phyloP scores from a whole-genome alignment of 306 rosid species.

The Alnus rubra region DNA sequence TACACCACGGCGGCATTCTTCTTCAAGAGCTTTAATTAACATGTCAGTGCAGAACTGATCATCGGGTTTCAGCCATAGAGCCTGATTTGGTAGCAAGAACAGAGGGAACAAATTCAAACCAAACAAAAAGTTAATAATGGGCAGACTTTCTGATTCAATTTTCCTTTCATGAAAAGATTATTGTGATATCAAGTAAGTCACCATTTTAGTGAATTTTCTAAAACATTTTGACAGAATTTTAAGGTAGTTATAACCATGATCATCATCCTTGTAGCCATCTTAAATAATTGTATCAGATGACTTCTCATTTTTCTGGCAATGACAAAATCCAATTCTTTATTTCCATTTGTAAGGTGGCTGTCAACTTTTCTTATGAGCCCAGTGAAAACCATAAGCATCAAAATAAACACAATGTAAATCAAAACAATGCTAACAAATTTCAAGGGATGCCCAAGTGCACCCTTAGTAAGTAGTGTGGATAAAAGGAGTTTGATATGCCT shows the following conservation, averaged over 20 bases:
- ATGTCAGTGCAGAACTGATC: slow-evolving; percentile 95
- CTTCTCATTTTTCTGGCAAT: neutral
- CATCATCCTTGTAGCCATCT: neutral
- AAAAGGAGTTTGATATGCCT: neutral
- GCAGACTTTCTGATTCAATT: neutral
- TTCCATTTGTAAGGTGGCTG: neutral
- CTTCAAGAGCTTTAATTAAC: slow-evolving; percentile 73
- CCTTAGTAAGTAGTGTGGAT: neutral
- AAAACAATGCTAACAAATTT: neutral
- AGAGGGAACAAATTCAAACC: slow-evolving; percentile 25
- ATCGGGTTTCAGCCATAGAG: slow-evolving; percentile 81
- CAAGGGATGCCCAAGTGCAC: neutral
- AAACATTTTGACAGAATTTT: neutral
- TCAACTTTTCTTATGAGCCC: neutral
- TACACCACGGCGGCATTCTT: slow-evolving; percentile 57
- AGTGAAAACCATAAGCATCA: neutral
- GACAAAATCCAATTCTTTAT: neutral
- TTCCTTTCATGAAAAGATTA: neutral
- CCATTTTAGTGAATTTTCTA: neutral
- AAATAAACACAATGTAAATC: neutral
- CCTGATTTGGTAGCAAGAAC: slow-evolving; percentile 51
- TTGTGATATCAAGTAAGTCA: neutral
- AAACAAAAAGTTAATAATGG: slow-evolving; percentile 1
- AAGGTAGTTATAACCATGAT: neutral
- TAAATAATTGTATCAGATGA: neutral